Evolutionary conservation across 192 early-diverging fungal genomes (phyloP), one percentile per base, ranked within the genome.

Genomic region (Coemansia erecta): DNA sequence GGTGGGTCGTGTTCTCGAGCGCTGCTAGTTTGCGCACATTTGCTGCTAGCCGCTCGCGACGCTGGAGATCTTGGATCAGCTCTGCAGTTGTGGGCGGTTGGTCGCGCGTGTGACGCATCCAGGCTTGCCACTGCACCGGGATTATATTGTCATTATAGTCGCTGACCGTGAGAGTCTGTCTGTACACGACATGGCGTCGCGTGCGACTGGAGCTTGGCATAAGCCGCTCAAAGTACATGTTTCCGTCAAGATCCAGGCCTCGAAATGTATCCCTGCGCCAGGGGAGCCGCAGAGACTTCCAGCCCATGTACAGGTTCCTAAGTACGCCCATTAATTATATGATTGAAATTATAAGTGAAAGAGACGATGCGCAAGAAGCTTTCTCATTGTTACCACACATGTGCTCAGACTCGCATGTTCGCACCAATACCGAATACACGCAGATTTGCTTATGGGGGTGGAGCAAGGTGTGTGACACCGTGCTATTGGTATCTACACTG

Each of bases 41-140:
- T 41, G 54, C 61, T 14, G 56, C 68, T 35, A 77, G 47, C 11
- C 44, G 53, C 50, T 63, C 42, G 48, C 61, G 74, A 3, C 74
- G 74, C 60, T 61, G 63, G 33, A 64, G 60, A 14, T 77, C 74
- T 17, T 52, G 53, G 23, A 67, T 4, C 15, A 77, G 64, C 57
- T 77, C 74, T 2, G 13, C 17, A 14, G 49, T 26, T 22, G 76
- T 68, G 19, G 76, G 76, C 43, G 70, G 54, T 10, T 68, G 18
- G 0, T 44, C 28, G 21, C 76, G 62, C 15, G 76, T 79, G 56
- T 79, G 76, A 14, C 70, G 76, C 70, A 79, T 69, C 76, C 76
- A 79, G 40, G 76, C 76, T 42, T 79, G 76, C 76, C 76, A 79
- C 54, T 79, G 76, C 39, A 70, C 60, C 13, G 76, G 76, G n/a